phyloP scores from a whole-genome alignment of 2,329 filamentous ascomycete species.

The Apiospora sp. region DNA sequence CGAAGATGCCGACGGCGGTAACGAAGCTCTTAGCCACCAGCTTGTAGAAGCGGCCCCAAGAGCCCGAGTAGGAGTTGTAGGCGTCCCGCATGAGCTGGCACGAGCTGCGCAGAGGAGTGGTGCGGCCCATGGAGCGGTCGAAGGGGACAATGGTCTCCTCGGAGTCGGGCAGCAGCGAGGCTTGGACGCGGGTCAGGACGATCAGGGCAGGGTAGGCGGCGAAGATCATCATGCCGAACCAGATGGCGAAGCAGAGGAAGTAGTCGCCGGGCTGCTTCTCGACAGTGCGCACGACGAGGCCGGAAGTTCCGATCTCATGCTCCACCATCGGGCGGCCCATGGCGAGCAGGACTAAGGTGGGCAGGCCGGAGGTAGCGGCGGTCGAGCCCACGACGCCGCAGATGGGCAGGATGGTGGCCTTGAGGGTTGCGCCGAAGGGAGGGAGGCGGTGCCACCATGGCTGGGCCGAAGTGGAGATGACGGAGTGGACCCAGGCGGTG shows the following conservation, averaged over 20 bases:
- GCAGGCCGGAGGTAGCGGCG: slow-evolving; percentile 55
- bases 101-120: slow-evolving; percentile 1
- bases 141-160: slow-evolving; percentile 88
- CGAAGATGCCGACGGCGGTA: background rate
- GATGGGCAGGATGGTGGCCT: slow-evolving; percentile 70
- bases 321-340: slow-evolving; percentile 47
- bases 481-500: slow-evolving; percentile 84
- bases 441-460: slow-evolving; percentile 76
- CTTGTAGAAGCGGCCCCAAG: slow-evolving; percentile 14
- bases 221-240: slow-evolving; percentile 63
- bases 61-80: slow-evolving; percentile 17
- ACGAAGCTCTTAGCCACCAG: background rate
- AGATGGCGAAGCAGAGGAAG: slow-evolving; percentile 52
- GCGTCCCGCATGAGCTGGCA: background rate
- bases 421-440: slow-evolving; percentile 67
- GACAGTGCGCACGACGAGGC: background rate
- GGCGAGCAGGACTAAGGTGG: slow-evolving; percentile 65
- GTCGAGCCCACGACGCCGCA: background rate
- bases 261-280: background rate
- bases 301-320: slow-evolving; percentile 53
- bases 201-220: slow-evolving; percentile 81
- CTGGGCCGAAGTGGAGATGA: slow-evolving; percentile 75
- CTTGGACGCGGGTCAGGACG: slow-evolving; percentile 82
- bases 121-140: slow-evolving; percentile 67
- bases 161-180: slow-evolving; percentile 82